Evolutionary conservation across 225 moss, liverwort and hornwort genomes (phyloP).

Genomic region (Marchantia paleacea): DNA sequence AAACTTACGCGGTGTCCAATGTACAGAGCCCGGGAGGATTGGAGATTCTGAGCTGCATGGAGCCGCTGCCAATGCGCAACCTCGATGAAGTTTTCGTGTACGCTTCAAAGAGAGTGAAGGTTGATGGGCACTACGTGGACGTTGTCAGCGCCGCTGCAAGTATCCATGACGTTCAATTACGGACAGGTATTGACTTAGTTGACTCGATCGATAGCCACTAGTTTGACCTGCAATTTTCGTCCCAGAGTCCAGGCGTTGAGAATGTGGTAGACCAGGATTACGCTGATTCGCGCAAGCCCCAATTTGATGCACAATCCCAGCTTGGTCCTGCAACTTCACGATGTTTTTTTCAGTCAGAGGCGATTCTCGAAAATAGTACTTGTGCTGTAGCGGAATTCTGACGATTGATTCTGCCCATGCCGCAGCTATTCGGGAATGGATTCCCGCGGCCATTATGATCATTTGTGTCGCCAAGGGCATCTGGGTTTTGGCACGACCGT

Average conservation of each 20-base stretch:
- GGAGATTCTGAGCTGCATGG: constrained; percentile 16
- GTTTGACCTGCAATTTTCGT: background rate
- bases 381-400: background rate
- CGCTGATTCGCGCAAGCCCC: background rate
- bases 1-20: background rate
- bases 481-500: constrained; percentile 6
- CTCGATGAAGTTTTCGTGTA: constrained; percentile 11
- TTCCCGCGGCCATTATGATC: constrained; percentile 8
- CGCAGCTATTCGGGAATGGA: constrained; percentile 21
- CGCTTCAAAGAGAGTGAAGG: constrained; percentile 17
- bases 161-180: constrained; percentile 15
- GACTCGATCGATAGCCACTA: background rate
- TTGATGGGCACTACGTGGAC: constrained; percentile 9
- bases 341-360: background rate
- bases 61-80: constrained; percentile 10
- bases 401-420: background rate
- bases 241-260: background rate
- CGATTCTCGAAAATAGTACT: background rate
- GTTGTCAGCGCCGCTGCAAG: constrained; percentile 12
- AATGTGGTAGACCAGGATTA: background rate
- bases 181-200: background rate
- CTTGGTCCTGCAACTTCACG: background rate
- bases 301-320: background rate
- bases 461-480: background rate
- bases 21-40: constrained; percentile 17